Percentiles rank a stretch among this genome's conserved stretches.
Conservation (phyloP, 306 rosid genomes). For the Rosa multiflora region DNA sequence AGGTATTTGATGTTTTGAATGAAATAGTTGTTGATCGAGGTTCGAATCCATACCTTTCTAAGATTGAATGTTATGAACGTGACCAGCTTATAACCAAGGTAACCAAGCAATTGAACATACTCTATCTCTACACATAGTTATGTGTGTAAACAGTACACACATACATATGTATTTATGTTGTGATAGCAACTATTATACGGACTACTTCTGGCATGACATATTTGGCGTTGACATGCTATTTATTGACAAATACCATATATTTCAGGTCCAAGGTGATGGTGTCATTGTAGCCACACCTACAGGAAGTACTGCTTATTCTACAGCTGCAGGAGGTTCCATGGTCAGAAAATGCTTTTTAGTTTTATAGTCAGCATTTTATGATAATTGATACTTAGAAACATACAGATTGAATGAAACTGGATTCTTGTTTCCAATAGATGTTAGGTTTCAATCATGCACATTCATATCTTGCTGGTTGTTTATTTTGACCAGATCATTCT, state of each 20-base stretch:
- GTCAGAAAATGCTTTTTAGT: conserved; percentile 40
- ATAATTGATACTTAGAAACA: background rate
- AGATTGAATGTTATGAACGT: conserved; percentile 91
- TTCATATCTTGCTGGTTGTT: background rate
- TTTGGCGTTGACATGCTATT: conserved; percentile 27
- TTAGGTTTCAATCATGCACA: background rate
- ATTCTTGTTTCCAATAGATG: background rate
- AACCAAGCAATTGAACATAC: background rate
- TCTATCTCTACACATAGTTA: background rate
- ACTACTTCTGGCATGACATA: background rate
- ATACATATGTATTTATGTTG: background rate
- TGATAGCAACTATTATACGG: background rate
- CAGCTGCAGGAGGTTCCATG: conserved; percentile 99
- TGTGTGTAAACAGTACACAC: background rate
- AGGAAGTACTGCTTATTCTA: conserved; percentile 98
- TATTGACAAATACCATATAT: conserved; percentile 10
- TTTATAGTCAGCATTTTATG: background rate
- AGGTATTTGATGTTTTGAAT: conserved; percentile 86
- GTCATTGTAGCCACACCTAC: conserved; percentile 98
- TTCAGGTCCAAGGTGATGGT: conserved; percentile 99
- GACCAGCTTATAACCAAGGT: conserved; percentile 97
- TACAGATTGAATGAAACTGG: background rate
- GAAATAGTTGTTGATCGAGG: conserved; percentile 96
- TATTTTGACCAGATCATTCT: conserved; percentile 3
- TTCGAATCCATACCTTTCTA: conserved; percentile 97